Base-by-base conservation (phyloP, 768 basidiomycete genomes). In the Dacryopinax spathularia region DNA sequence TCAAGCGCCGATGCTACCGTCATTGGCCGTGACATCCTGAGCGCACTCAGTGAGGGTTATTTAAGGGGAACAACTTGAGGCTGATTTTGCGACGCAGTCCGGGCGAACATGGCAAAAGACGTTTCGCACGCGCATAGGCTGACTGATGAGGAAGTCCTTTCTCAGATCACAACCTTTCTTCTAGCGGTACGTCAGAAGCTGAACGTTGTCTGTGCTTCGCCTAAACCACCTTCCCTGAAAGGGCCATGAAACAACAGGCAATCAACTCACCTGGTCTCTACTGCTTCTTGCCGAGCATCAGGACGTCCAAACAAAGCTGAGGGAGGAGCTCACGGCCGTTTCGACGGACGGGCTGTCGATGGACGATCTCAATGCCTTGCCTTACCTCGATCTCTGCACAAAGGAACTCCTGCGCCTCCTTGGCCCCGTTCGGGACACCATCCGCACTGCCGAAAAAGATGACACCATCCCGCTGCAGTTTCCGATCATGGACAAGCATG, bases 31-130 rank as follows among this genome's bases (percentile, higher is more conserved):
- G 86, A 87, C 73, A 69, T 88, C 2, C 74, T 88, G 66, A 82
- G 81, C 63, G 73, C 84, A n/a, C 73, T 85, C 12, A 80, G 84
- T 82, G 64, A 61, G 75, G 25, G 25, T 12, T 33, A 16, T 18
- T 41, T 60, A 31, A 6, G 6, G 6, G 34, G 18, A 34, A 27
- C n/a, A 34, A 43, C 13, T 27, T 20, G 43, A 37, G n/a, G n/a
- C n/a, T 44, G 43, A 16, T 34, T 33, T 1, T 13, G 34, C 16
- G 25, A 16, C 37, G 16, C 18, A 69, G 68, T 87, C 41, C 77
- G 78, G 64, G 85, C 86, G 2, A 88, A 88, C 69, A 79, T 84
- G 74, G 79, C 82, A 0, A 80, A 78, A 0, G 83, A 88, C 68
- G 67, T 84, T 2, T 79, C 81, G 0, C 79, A 80, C 5, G 74